Evolutionary conservation across 176 grass and related monocot genomes (phyloP).

Genomic region (Calamus simplicifolius): DNA sequence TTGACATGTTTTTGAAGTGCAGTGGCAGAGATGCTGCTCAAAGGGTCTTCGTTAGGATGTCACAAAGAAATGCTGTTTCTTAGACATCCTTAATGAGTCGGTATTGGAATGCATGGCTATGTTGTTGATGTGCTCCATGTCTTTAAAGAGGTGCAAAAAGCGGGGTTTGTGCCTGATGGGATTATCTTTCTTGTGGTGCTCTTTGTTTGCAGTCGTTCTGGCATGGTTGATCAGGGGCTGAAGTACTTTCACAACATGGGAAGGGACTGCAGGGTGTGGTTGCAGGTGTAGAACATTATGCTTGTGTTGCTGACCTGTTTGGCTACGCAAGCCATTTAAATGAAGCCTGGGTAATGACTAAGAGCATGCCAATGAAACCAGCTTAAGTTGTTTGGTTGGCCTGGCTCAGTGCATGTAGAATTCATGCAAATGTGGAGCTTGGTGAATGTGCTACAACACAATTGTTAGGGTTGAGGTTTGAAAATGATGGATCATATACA

Average conservation of each 20-base stretch:
- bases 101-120: slow-evolving; percentile 75
- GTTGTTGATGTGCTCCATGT: slow-evolving; percentile 47
- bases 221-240: slow-evolving; percentile 67
- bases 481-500: slow-evolving; percentile 78
- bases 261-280: slow-evolving; percentile 46
- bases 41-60: slow-evolving; percentile 58
- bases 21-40: slow-evolving; percentile 55
- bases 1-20: slow-evolving; percentile 86
- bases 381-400: slow-evolving; percentile 60
- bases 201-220: slow-evolving; percentile 80
- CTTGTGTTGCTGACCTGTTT: slow-evolving; percentile 70
- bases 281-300: slow-evolving; percentile 60
- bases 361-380: slow-evolving; percentile 71
- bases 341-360: slow-evolving; percentile 64
- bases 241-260: slow-evolving; percentile 61
- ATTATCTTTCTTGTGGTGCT: slow-evolving; percentile 77
- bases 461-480: slow-evolving; percentile 45
- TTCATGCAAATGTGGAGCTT: slow-evolving; percentile 81
- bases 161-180: slow-evolving; percentile 56
- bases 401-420: slow-evolving; percentile 64
- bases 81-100: slow-evolving; percentile 84
- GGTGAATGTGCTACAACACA: slow-evolving; percentile 60
- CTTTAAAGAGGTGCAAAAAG: slow-evolving; percentile 70
- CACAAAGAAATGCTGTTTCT: slow-evolving; percentile 52
- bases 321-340: slow-evolving; percentile 46